Evolutionary conservation across 306 rosid species (phyloP).

Genomic region (Cucumis hystrix): DNA sequence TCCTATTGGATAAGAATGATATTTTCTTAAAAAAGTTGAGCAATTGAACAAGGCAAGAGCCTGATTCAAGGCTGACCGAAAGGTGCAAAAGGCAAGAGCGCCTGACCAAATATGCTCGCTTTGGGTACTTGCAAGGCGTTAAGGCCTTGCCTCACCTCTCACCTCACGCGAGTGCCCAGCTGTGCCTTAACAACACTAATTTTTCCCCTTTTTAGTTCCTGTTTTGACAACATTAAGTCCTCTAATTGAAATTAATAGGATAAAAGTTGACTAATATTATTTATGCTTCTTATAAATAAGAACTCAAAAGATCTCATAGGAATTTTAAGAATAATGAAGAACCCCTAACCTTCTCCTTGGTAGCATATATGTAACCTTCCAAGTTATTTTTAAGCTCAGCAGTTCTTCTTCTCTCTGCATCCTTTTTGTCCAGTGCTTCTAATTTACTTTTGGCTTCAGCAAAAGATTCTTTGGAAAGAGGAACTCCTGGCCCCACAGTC

Average conservation of each 20-base stretch:
- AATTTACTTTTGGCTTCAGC: conserved; percentile 61
- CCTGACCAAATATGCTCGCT: too few species aligned
- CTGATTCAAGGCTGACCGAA: too few species aligned
- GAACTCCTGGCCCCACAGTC: conserved; percentile 44
- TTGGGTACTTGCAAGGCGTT: too few species aligned
- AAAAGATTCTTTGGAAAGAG: conserved; percentile 58
- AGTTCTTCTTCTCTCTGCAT: conserved; percentile 85
- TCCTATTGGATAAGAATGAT: too few species aligned
- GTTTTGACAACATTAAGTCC: not conserved
- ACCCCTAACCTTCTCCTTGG: conserved; percentile 77
- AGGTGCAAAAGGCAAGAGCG: too few species aligned
- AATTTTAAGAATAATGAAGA: conserved; percentile 8
- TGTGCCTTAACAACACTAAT: not conserved
- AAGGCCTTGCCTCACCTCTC: too few species aligned
- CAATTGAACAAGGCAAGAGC: too few species aligned
- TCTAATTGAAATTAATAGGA: not conserved
- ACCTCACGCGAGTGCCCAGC: too few species aligned
- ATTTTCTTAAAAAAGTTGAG: too few species aligned
- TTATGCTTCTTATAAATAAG: not conserved
- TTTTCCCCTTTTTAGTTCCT: too few species aligned
- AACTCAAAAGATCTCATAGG: not conserved
- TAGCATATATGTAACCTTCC: conserved; percentile 82
- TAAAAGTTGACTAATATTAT: not conserved
- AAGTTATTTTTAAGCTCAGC: conserved; percentile 83
- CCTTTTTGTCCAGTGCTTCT: conserved; percentile 73